These are phyloP conservation scores for Chaetomium sp. DNA, from an alignment of 2,329 filamentous ascomycete genomes.

Conservation along the genomic window DNA sequence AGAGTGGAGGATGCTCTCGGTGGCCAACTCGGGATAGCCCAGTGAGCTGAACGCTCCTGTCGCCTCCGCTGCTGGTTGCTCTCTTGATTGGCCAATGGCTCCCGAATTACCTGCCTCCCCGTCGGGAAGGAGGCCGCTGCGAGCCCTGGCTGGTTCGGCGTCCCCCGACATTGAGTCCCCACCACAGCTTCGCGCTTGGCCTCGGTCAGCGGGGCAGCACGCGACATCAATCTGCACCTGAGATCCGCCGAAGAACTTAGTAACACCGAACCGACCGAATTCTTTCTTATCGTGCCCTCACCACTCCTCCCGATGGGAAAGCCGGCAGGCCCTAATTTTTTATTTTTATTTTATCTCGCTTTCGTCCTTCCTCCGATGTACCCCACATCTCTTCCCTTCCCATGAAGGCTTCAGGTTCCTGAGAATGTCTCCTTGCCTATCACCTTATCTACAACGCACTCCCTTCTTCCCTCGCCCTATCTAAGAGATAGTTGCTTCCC, in stretches of 20 bases:
- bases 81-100: slow-evolving; percentile 26
- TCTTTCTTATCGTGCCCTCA: slow-evolving; percentile 8
- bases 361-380: neutral
- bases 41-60: neutral
- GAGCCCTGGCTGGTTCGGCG: slow-evolving; percentile 7
- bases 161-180: neutral
- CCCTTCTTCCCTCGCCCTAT: neutral
- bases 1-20: slow-evolving; percentile 8
- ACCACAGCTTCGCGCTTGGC: neutral
- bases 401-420: neutral
- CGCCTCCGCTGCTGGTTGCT: neutral
- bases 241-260: slow-evolving; percentile 7
- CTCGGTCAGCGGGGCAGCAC: neutral
- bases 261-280: neutral
- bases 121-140: slow-evolving; percentile 10
- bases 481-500: neutral
- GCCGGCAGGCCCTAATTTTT: slow-evolving; percentile 1
- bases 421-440: neutral
- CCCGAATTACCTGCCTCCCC: slow-evolving; percentile 11
- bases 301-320: neutral
- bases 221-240: slow-evolving; percentile 11
- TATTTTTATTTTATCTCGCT: neutral
- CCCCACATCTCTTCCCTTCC: neutral
- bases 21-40: slow-evolving; percentile 21
- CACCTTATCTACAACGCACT: neutral